Evolutionary conservation across 495 filamentous ascomycete genomes (phyloP), one percentile per base, ranked within the genome.

Genomic region (Neurospora terricola): DNA sequence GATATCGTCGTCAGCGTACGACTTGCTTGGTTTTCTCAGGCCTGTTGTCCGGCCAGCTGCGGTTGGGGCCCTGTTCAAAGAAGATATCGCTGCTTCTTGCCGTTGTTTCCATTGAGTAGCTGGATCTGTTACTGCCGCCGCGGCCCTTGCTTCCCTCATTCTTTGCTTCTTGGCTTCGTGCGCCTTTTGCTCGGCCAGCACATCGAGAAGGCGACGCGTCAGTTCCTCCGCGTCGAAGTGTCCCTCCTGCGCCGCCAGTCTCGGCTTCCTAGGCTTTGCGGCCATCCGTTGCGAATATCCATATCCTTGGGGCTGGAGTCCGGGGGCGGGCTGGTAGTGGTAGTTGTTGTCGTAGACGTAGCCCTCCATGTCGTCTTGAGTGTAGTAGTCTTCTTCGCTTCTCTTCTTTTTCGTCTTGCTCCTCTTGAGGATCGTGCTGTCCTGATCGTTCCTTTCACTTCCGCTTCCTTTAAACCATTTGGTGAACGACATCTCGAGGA

Each of bases 201-300:
- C 81, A 12, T 82, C 37, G 71, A 85, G 77, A 16, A 88, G 79
- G 1, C 86, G 82, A 12, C 81, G 79, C 30, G 81, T 80, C 39
- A 88, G 77, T 42, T 88, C 87, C 40, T 85, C 83, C 0, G 86
- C 78, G 69, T 88, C 86, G 69, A 88, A 83, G 21, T 84, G 79
- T 38, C 84, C 82, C 71, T 83, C 80, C 7, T 18, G 71, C 27
- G 73, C 42, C 34, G 69, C 69, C 12, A 21, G 16, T 45, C 45
- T n/a, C 43, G 72, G 71, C 38, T 72, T 75, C 59, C 9, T 37
- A 11, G 42, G 36, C 45, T 37, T 45, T 36, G 37, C 70, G 36
- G 69, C 38, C 74, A 74, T 42, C 75, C 78, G 72, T 74, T 75
- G 45, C 72, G 37, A 69, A 75, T 73, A 66, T 72, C 70, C 72